Evolutionary conservation across 352 stramenopile species (phyloP), one percentile per base, ranked within the genome.

Genomic region (Pythium insidiosum): DNA sequence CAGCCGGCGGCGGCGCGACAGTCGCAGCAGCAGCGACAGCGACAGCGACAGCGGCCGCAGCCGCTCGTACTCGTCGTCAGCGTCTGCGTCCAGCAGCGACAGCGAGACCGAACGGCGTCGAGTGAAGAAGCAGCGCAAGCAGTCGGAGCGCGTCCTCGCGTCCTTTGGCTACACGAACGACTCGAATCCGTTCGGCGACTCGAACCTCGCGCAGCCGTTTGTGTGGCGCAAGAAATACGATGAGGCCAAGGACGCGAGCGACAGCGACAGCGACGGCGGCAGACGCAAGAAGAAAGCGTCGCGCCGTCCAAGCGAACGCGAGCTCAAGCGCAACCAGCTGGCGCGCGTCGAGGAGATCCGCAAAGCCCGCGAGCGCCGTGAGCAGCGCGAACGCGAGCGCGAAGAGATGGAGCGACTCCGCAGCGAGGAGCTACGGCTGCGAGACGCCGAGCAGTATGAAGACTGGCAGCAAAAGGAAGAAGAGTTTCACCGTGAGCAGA

Each of bases 401-500:
- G 91, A 97, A 43, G 95, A 99, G 61, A 96, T 98, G 82, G 92
- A 99, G 58, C 73, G 95, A 0, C 62, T 98, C 9, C 75, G 91
- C 37, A 94, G 86, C 19, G 95, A 99, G 68, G 95, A 99, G 64
- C 66, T 92, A 38, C 72, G 94, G 12, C 82, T 98, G 45, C 88
- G 94, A 33, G 95, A 99, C 66, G 69, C 95, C 21, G 93, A 97
- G 57, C 82, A 98, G 63, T 98, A 98, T 61, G 90, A 97, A 38
- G 94, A 99, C 58, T 99, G 94, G 96, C 89, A 98, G 53, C 65
- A 86, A 33, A 99, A 99, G 58, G 96, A 99, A 60, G 96, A 99
- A 68, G 80, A 96, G 20, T 99, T 99, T 61, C 94, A 99, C 57
- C 57, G 98, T 10, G 64, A 90, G 20, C 96, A 99, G 63, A 84